Evolutionary conservation across 805 yeast species (phyloP), one percentile per base, ranked within the genome.

Genomic region (Yamadazyma phyllophila): DNA sequence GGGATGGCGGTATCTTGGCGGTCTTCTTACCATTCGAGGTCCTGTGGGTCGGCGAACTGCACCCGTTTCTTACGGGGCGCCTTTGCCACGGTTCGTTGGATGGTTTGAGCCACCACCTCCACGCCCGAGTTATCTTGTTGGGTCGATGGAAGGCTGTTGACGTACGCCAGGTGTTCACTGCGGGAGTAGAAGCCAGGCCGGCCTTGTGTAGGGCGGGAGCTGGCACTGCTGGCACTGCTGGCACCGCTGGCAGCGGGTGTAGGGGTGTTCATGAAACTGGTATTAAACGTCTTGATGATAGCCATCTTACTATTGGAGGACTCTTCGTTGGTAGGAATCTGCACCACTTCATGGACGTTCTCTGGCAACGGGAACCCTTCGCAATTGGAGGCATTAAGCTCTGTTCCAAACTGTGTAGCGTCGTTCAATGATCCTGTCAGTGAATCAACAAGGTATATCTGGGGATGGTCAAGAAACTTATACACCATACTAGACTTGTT

Each of bases 361-460:
- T 76, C 81, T 0, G 88, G 89, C 13, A 82, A 59, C 10, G 83
- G 82, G 39, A 83, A 76, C 7, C 84, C 86, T 49, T 75, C 78
- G 47, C 84, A 73, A 54, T 81, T 82, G 31, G 77, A 71, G 0
- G 87, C 74, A 57, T 83, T 83, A 46, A 83, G 68, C 58, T 82
- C 87, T 1, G 88, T 83, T 2, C 86, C 89, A 61, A 78, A 82
- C 52, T 74, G 77, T 2, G 88, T 82, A 8, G 88, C 87, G 55
- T 83, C 88, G 51, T 73, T 75, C 12, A 80, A 55, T 46, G 67
- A 67, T 0, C 87, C 86, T 32, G 82, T 80, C 56, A 81, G 76
- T 5, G 86, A 74, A 51, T 82, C 83, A 26, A 83, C 86, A 37
- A 82, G 63, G 53, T 74, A 71, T 39, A 80, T 80, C 27, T 58